These are phyloP conservation scores for Dillenia turbinata DNA, from an alignment of 164 flowering plant genomes.

Conservation along the genomic window DNA sequence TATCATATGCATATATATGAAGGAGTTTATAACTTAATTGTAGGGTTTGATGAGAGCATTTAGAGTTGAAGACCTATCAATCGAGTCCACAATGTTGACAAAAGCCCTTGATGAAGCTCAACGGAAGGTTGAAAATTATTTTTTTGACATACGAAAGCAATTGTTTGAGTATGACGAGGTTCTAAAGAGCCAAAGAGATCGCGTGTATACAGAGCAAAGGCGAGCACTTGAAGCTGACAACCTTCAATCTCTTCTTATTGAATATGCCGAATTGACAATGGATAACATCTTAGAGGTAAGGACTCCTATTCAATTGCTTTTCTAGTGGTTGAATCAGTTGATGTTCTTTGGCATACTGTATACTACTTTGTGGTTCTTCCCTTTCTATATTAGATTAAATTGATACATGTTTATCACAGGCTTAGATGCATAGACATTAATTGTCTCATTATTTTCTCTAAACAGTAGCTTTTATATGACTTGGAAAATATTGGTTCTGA, in stretches of 20 bases:
- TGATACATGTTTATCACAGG: too few relatives aligned
- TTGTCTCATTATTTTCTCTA: neutral
- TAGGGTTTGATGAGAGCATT: conserved; percentile 98
- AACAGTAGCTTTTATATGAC: conserved; percentile 3
- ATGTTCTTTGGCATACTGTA: too few relatives aligned
- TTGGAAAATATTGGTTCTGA: conserved; percentile 93
- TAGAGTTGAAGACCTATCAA: conserved; percentile 96
- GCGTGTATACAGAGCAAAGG: conserved; percentile 94
- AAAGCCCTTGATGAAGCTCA: conserved; percentile 99
- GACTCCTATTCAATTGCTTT: neutral
- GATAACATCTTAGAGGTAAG: conserved; percentile 92
- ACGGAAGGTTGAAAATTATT: conserved; percentile 95
- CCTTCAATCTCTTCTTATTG: conserved; percentile 80
- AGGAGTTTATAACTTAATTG: conserved; percentile 10
- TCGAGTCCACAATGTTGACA: conserved; percentile 94
- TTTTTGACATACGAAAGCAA: conserved; percentile 94
- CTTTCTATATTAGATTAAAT: too few relatives aligned
- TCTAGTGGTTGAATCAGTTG: too few relatives aligned
- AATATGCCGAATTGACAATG: conserved; percentile 98
- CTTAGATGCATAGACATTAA: neutral
- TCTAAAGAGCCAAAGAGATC: conserved; percentile 96
- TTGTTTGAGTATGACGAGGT: conserved; percentile 97
- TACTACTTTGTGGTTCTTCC: too few relatives aligned
- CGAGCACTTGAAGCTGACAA: conserved; percentile 88
- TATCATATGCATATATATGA: conserved; percentile 5